Evolutionary conservation across 371 early-diverging fungal species (phyloP).

Genomic region (Entomophthora muscae): DNA sequence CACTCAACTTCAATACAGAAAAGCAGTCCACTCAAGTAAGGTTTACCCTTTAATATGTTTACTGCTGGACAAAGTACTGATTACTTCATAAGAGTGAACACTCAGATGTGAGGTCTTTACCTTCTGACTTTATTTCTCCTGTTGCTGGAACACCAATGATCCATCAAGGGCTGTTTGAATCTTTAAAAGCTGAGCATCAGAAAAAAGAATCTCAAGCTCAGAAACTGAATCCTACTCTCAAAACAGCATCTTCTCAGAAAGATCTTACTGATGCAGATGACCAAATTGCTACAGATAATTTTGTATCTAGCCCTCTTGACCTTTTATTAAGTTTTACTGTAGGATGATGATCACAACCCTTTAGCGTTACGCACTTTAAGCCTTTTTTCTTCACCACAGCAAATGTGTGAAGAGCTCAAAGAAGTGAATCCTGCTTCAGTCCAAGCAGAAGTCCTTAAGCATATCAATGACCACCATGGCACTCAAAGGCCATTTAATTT

Average conservation of each 20-base stretch:
- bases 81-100: too few relatives aligned
- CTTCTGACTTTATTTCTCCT: background rate
- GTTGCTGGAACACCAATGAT: background rate
- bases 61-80: too few relatives aligned
- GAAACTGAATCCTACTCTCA: background rate
- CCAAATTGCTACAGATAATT: too few relatives aligned
- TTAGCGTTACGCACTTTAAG: background rate
- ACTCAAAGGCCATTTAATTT: background rate
- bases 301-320: too few relatives aligned
- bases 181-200: background rate
- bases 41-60: too few relatives aligned
- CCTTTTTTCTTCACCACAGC: background rate
- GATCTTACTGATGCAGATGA: too few relatives aligned
- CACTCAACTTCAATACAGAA: too few relatives aligned
- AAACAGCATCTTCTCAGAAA: too few relatives aligned
- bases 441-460: background rate
- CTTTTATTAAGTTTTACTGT: too few relatives aligned
- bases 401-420: background rate
- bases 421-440: background rate
- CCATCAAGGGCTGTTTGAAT: background rate
- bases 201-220: background rate
- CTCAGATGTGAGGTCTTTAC: background rate
- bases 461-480: background rate
- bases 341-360: background rate
- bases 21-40: too few relatives aligned